Evolutionary conservation across 352 stramenopile genomes (phyloP).

Genomic region (Peronospora belbahrii): DNA sequence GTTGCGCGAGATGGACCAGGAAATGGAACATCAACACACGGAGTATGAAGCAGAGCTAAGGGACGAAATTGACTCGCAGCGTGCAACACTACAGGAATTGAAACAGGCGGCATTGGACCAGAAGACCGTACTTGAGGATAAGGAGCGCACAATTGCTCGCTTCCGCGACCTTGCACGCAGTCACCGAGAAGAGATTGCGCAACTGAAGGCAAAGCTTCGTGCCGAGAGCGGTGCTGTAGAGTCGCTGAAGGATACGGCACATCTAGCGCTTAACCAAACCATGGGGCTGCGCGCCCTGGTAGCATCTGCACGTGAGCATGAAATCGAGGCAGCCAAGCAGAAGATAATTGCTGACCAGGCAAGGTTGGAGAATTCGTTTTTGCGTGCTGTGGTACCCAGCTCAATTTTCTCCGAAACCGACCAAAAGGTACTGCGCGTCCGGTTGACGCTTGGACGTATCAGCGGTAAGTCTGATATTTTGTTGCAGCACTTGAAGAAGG

Average conservation of each 20-base stretch:
- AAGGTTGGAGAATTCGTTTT: slow-evolving; percentile 56
- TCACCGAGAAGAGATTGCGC: slow-evolving; percentile 66
- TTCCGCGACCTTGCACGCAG: slow-evolving; percentile 67
- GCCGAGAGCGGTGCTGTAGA: slow-evolving; percentile 61
- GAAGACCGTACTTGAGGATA: slow-evolving; percentile 60
- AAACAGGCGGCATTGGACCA: slow-evolving; percentile 45
- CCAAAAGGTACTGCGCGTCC: slow-evolving; percentile 62
- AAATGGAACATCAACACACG: slow-evolving; percentile 85
- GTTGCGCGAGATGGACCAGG: slow-evolving; percentile 76
- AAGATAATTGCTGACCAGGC: slow-evolving; percentile 60
- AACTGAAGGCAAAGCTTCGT: slow-evolving; percentile 66
- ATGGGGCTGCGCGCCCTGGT: slow-evolving; percentile 60
- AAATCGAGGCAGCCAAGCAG: slow-evolving; percentile 63
- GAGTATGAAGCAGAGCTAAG: slow-evolving; percentile 76
- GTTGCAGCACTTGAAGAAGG: slow-evolving; percentile 55
- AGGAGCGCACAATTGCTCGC: slow-evolving; percentile 68
- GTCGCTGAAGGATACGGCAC: slow-evolving; percentile 64
- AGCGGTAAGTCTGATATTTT: slow-evolving; percentile 65
- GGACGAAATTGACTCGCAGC: slow-evolving; percentile 58
- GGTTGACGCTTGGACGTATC: slow-evolving; percentile 54
- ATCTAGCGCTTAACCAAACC: slow-evolving; percentile 65
- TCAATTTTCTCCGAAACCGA: slow-evolving; percentile 72
- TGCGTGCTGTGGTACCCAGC: slow-evolving; percentile 55
- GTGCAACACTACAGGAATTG: slow-evolving; percentile 44
- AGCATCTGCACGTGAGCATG: slow-evolving; percentile 49